Evolutionary conservation across 2,329 filamentous ascomycete genomes (phyloP), one percentile per base, ranked within the genome.

Genomic region (Diplodia corticola): DNA sequence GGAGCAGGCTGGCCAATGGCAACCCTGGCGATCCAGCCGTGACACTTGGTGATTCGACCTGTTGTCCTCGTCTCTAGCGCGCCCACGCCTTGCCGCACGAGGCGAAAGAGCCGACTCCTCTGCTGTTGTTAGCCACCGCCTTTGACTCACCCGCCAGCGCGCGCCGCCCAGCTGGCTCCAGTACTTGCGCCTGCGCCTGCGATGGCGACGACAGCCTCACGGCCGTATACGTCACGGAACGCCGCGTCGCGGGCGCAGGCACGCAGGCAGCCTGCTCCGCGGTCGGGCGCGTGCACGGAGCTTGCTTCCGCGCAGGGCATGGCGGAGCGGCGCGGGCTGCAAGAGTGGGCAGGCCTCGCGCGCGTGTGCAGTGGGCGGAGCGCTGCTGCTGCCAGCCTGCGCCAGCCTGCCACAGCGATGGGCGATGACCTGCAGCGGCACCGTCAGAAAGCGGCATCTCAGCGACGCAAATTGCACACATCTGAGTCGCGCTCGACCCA

Each of bases 1-100:
- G 64, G 65, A 33, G 63, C 66, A 46, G 9, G 48, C 53, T 51
- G 54, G 63, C 70, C 69, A 70, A 69, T 69, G 40, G 26, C 24
- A 10, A 28, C 40, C 65, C 61, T 26, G 51, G 50, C 30, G 46
- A 57, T 49, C 61, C 46, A 59, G 51, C 54, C 69, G 69, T 69
- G 68, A 67, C 35, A 54, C 63, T 50, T 30, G 37, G 15, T 63
- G 50, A 69, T 68, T 69, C 54, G 69, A 22, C 51, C 64, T 49
- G 28, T 61, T 15, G 55, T n/a, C n/a, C n/a, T n/a, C n/a, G n/a
- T 28, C 44, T 60, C 55, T 60, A 60, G 55, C 55, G 55, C 55
- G 55, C 55, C 55, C 55, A 60, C 55, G 55, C 55, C 55, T 60
- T 60, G 55, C 28, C 67, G 66, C 69, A 64, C 67, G 64, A 40